Evolutionary conservation across 2,329 filamentous ascomycete genomes (phyloP), one percentile per base, ranked within the genome.

Genomic region (Coniochaeta pulveracea): DNA sequence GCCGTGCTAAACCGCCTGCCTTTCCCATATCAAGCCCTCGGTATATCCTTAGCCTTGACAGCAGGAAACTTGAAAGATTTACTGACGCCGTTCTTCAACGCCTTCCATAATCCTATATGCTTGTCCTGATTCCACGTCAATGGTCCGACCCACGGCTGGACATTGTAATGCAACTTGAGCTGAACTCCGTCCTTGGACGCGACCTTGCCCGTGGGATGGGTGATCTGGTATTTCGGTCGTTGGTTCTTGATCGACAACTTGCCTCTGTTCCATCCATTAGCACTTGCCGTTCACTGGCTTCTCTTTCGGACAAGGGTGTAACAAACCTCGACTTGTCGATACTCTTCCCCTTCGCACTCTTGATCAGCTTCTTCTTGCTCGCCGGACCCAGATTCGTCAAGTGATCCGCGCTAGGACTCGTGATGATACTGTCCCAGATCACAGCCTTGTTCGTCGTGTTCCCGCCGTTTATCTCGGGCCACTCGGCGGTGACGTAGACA

Each of bases 381-480:
- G 64, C 59, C 9, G 73, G 72, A 5, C 72, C 69, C 31, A 78
- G 58, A 53, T 75, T 79, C 50, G 64, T 55, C 35, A 79, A 56
- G 61, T 76, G 63, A 60, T 76, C 62, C 21, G 80, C 72, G 47
- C 70, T 73, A 35, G 75, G 70, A 46, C 74, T 77, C 27, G 85
- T 83, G 60, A 98, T 88, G 61, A 98, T 96, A 43, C 69, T 72
- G 61, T 98, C 89, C 91, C 89, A 96, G 61, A 98, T 89, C 41
- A 95, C 80, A 46, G 84, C 83, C 59, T 86, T 72, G 58, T 80
- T 80, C 41, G 61, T 63, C 36, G 47, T 53, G 44, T 60, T 61
- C 37, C 45, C 43, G 33, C 42, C 44, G 21, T 41, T 49, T 23
- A 42, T 8, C 18, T 31, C 42, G 17, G 67, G 63, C 76, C 76